Evolutionary conservation across 805 yeast species (phyloP), one percentile per base, ranked within the genome.

Genomic region (Metschnikowia cubensis): DNA sequence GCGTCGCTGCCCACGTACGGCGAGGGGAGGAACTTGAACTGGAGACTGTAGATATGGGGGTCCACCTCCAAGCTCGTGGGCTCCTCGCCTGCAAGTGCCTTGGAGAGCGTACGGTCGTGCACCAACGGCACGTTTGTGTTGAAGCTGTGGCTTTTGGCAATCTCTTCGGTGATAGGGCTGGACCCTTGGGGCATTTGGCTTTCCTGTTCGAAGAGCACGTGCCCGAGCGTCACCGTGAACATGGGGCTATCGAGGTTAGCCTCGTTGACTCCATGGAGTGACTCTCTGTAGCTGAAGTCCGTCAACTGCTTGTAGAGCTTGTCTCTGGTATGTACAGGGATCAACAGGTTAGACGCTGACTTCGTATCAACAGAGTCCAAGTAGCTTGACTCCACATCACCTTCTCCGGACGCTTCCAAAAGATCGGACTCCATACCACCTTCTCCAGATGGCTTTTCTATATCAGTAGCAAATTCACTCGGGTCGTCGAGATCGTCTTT

Each of bases 1-100:
- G 49, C 33, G 13, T 45, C 39, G 11, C 15, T 11, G 13, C 51
- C 47, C 52, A 59, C 52, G 58, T 67, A 65, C 35, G 81, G 74
- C 5, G 75, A 66, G 1, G 83, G 83, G 7, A 71, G 58, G 47
- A 79, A 74, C 55, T 71, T 73, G 50, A 80, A 51, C 57, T 79
- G 82, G 13, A 75, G 66, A 35, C 65, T 59, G 54, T 75, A 73
- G 6, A 58, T 55, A 46, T 62, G 62, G 13, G 60, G 62, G 35
- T 66, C 70, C 15, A 50, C 49, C 10, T 48, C 50, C 10, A 55
- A 35, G 17, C 52, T 41, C 2, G 51, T 51, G 3, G 58, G 54
- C 7, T 49, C 46, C 6, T 50, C 59, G 18, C 49, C 64, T 18
- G 43, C 49, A 10, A 65, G 42, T 3, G 73, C 73, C 15, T 68